Base-by-base conservation (phyloP, 2,329 filamentous ascomycete genomes). In the Albophoma yamanashiensis region DNA sequence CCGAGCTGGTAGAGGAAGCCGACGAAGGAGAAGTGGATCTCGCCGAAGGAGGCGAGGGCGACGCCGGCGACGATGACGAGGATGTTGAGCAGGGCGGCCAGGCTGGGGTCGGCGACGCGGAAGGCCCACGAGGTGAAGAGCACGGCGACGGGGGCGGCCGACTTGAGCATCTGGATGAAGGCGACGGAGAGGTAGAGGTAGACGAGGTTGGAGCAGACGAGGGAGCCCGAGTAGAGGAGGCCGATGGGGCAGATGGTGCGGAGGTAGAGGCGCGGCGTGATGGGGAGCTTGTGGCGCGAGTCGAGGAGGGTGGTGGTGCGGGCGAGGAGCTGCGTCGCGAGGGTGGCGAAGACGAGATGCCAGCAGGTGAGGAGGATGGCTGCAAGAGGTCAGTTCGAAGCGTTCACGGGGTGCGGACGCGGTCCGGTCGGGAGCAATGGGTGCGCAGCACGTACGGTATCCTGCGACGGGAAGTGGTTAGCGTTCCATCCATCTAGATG, bases 151-250 rank as follows among this genome's bases (percentile, higher is more conserved):
- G 87, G 86, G 7, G 83, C 84, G 55, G 82, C 85, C 60, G 87
- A 83, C 82, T 81, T 89, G 67, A 89, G 79, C 84, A 89, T 88
- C 76, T 88, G 86, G 65, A 88, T 88, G 69, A 88, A 88, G 47
- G 84, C 80, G 58, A 88, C 84, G 59, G 80, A 85, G 59, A 88
- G 79, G 70, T 88, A 86, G 59, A 88, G 78, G 70, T 88, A 88
- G 64, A 85, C 83, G 69, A 87, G 74, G 72, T 88, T 89, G 65
- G 83, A 85, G 72, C 82, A 87, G 67, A 88, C 77, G 69, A 89
- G 81, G 62, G 82, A 85, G 67, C 83, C 78, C 58, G 82, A 85
- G 77, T 87, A 87, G 73, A 87, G 81, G 65, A 87, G 68, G 60
- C 84, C 85, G 63, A 88, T 88, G 62, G 86, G 86, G 40, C 88